Percentiles rank a stretch among this genome's conserved stretches.
phyloP scores from a whole-genome alignment of 176 grass and related monocot species.

The Phyllostachys edulis region DNA sequence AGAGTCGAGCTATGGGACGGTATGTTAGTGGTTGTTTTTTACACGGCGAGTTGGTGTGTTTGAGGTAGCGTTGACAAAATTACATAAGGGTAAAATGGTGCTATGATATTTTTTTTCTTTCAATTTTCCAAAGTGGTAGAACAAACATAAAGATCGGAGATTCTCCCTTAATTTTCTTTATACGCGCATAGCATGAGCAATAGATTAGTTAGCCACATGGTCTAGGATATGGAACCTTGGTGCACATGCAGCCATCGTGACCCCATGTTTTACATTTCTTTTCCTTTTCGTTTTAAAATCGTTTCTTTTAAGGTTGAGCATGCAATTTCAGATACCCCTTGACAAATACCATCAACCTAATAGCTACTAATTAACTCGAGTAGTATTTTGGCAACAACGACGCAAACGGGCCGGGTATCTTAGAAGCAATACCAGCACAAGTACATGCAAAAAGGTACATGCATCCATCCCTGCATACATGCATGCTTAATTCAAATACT shows the following conservation, averaged over 20 bases:
- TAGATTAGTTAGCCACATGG: conserved; percentile 3
- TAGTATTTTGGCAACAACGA: conserved; percentile 4
- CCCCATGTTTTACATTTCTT: conserved; percentile 38
- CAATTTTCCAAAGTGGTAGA: neutral
- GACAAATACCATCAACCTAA: conserved; percentile 27
- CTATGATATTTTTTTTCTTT: neutral
- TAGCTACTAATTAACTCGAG: conserved; percentile 1
- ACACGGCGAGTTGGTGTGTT: neutral
- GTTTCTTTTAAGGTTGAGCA: neutral
- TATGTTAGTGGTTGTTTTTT: neutral
- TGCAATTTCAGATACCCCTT: conserved; percentile 22
- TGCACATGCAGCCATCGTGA: conserved; percentile 48
- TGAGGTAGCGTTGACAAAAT: neutral
- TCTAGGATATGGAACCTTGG: conserved; percentile 5
- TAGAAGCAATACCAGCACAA: conserved; percentile 38
- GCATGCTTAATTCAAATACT: neutral
- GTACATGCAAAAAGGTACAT: neutral
- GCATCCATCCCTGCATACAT: neutral
- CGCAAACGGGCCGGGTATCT: conserved; percentile 33
- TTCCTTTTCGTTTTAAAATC: neutral
- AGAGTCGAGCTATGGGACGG: neutral
- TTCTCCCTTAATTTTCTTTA: neutral
- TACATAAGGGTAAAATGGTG: neutral
- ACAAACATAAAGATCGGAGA: conserved; percentile 15
- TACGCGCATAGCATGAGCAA: conserved; percentile 2